Evolutionary conservation across 2,329 filamentous ascomycete genomes (phyloP).

Genomic region (Bimuria novae-zelandiae): DNA sequence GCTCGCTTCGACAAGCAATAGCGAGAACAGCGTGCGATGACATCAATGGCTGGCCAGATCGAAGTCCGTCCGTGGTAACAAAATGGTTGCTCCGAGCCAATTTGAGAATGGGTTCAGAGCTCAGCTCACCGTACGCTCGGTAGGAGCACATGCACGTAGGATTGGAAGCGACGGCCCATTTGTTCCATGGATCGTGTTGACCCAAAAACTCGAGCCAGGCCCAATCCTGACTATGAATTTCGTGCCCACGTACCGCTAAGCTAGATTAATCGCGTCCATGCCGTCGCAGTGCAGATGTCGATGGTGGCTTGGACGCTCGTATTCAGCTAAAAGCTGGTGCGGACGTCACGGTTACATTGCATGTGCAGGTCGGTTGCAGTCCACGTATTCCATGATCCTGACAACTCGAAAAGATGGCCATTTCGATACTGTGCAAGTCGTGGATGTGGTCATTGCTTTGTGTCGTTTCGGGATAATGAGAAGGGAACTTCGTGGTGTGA

Average conservation of each 20-base stretch:
- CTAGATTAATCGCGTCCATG: background rate
- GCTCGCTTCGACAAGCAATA: constrained; percentile 1
- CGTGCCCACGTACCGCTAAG: background rate
- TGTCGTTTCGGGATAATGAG: too few relatives aligned
- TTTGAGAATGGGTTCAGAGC: background rate
- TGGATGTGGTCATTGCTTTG: too few relatives aligned
- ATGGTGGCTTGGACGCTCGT: background rate
- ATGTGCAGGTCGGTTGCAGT: background rate
- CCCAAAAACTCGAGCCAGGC: too few relatives aligned
- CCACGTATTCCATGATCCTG: background rate
- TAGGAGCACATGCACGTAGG: background rate
- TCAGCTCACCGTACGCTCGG: background rate
- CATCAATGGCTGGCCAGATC: background rate
- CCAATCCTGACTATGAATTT: too few relatives aligned
- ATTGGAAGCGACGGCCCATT: background rate
- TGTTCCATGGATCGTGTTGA: background rate
- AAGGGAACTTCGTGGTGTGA: too few relatives aligned
- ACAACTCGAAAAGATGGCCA: background rate
- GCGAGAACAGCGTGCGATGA: constrained; percentile 1
- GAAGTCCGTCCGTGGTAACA: background rate
- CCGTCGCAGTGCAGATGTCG: background rate
- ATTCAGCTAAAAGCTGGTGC: constrained; percentile 2
- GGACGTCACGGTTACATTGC: background rate
- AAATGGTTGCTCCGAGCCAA: background rate
- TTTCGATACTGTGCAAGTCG: background rate